phyloP scores from a whole-genome alignment of 2,329 filamentous ascomycete genomes.

The Penicillium sp. region DNA sequence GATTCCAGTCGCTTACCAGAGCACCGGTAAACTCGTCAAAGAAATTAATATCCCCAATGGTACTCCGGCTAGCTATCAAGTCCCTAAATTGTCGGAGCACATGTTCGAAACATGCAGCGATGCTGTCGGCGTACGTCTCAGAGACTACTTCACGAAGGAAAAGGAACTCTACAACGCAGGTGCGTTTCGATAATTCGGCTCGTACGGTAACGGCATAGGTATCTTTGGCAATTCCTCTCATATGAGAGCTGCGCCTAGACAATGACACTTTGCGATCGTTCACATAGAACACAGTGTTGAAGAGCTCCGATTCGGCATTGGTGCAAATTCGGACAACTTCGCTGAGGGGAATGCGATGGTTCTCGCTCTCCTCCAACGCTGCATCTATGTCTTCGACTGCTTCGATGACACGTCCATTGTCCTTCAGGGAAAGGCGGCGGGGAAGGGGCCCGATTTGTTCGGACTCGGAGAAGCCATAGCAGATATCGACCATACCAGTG shows the following conservation, averaged over 20 bases:
- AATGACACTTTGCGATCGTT: neutral
- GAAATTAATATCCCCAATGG: neutral
- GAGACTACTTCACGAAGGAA: neutral
- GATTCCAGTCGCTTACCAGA: conserved; percentile 1
- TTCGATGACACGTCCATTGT: neutral
- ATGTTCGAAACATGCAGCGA: conserved; percentile 1
- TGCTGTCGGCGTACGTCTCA: neutral
- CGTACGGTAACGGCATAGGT: neutral
- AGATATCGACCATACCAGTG: neutral
- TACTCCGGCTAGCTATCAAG: neutral
- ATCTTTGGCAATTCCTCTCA: neutral
- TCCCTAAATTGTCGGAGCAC: neutral
- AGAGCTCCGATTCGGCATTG: neutral
- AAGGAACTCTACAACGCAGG: neutral
- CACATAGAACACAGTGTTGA: neutral
- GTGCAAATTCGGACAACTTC: neutral
- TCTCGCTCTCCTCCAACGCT: neutral
- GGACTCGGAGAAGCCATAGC: neutral
- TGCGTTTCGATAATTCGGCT: neutral
- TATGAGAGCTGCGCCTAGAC: neutral
- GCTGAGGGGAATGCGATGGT: neutral
- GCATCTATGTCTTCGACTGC: neutral
- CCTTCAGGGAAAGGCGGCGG: neutral
- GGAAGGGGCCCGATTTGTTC: neutral
- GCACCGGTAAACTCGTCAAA: neutral